Base-by-base conservation (phyloP, 192 early-diverging fungal genomes). In the Coemansia asiatica region DNA sequence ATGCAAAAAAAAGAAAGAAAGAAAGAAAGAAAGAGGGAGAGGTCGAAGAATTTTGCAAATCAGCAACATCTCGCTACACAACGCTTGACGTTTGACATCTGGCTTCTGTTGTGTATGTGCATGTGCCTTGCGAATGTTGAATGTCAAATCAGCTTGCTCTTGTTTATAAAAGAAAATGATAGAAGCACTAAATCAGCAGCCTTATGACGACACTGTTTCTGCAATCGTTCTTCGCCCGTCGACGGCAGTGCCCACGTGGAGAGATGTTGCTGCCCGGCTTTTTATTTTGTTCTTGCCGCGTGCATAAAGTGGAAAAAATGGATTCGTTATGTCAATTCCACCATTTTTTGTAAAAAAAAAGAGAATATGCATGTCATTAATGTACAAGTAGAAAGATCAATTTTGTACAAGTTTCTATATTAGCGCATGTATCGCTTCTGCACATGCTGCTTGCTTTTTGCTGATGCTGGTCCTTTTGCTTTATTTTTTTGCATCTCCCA, bases 121-220 rank as follows among this genome's bases (percentile, higher is more conserved):
- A 9, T 44, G 8, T 9, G 8, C 10, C 8, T 44, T 9, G 12
- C 15, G 10, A 44, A 44, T 36, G 40, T 13, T 44, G 40, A 44
- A 44, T 44, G 3, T 12, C 40, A 16, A 44, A 53, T 53, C 26
- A 22, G 6, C 50, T 44, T 44, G 40, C 15, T 12, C 2, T 12
- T 16, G 2, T 8, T 44, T 44, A 8, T 2, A 44, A 44, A 44
- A 44, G 40, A 44, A 36, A 36, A 36, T 4, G 10, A 44, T 44
- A 44, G 40, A 44, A 44, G 40, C 47, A 13, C 29, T 27, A 27
- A 56, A 56, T 56, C 54, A 33, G 54, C 56, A 33, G 56, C 56
- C 56, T 31, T 59, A 59, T 59, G 57, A 59, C 57, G 57, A 40
- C 57, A 59, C 29, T 35, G 35, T 59, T 40, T 40, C 31, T 36